phyloP scores from a whole-genome alignment of 1,284 basidiomycete species.

The Ganoderma sinense region DNA sequence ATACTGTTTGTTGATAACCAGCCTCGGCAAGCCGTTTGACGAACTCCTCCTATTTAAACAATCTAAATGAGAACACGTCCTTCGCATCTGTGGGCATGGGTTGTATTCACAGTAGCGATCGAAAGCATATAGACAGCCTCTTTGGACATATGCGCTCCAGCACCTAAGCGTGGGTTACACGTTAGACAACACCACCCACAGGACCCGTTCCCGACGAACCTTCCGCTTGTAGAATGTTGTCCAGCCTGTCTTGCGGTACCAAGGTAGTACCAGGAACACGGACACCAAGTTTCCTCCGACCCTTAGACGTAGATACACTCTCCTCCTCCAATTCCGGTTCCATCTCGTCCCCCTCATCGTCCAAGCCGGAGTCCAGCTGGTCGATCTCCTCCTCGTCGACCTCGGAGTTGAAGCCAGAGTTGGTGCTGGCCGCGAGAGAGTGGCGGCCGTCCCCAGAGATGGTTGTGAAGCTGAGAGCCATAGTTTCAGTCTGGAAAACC shows the following conservation, averaged over 20 bases:
- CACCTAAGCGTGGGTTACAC: constrained; percentile 16
- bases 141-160: constrained; percentile 69
- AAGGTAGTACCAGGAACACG: constrained; percentile 68
- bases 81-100: background rate
- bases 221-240: constrained; percentile 76
- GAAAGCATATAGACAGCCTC: constrained; percentile 76
- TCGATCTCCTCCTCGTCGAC: constrained; percentile 60
- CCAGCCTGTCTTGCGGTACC: constrained; percentile 65
- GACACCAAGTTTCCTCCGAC: constrained; percentile 46
- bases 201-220: constrained; percentile 50
- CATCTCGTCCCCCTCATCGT: constrained; percentile 47
- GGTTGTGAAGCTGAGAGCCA: constrained; percentile 29
- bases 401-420: constrained; percentile 33
- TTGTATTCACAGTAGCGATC: constrained; percentile 68
- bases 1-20: constrained; percentile 61
- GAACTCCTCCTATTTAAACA: constrained; percentile 71
- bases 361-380: constrained; percentile 71
- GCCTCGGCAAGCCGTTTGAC: constrained; percentile 71
- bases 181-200: background rate
- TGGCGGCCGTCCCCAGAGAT: constrained; percentile 28
- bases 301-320: constrained; percentile 34
- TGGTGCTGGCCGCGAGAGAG: constrained; percentile 28
- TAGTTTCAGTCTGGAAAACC: background rate
- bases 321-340: constrained; percentile 32
- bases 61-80: too few relatives aligned